Percentiles rank a stretch among this genome's conserved stretches.
These are phyloP conservation scores for Ophiostoma angusticollis DNA, from an alignment of 2,329 filamentous ascomycete genomes.

Conservation along the genomic window DNA sequence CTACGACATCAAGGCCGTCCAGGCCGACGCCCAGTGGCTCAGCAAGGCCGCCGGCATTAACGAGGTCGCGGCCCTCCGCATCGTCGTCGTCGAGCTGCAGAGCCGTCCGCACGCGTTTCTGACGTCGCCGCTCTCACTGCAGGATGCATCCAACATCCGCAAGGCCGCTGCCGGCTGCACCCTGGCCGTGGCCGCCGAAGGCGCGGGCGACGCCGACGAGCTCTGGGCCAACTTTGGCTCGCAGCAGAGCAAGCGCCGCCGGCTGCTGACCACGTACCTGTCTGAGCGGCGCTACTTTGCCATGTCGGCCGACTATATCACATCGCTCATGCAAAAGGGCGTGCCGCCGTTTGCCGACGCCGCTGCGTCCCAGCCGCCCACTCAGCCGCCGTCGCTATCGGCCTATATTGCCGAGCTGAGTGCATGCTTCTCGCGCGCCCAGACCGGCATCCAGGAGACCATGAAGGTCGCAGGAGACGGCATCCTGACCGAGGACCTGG, in stretches of 20 bases:
- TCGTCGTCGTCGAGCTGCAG: constrained; percentile 76
- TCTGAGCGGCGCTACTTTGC: constrained; percentile 57
- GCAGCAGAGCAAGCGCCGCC: constrained; percentile 46
- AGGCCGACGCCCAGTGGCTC: constrained; percentile 76
- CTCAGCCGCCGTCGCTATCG: constrained; percentile 32
- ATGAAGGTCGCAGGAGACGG: constrained; percentile 33
- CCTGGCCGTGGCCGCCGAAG: constrained; percentile 17
- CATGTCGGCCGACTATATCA: constrained; percentile 46
- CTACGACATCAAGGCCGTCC: constrained; percentile 67
- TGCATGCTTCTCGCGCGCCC: constrained; percentile 35
- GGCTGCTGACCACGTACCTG: constrained; percentile 60
- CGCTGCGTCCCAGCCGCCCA: not conserved
- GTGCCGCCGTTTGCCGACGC: constrained; percentile 11
- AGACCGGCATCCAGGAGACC: constrained; percentile 34
- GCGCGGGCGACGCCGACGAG: constrained; percentile 39
- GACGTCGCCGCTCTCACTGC: constrained; percentile 57
- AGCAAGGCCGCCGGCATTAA: constrained; percentile 67
- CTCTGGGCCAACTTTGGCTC: constrained; percentile 49
- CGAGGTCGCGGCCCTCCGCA: constrained; percentile 67
- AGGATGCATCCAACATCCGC: constrained; percentile 64
- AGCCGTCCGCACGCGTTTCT: constrained; percentile 62
- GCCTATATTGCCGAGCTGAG: constrained; percentile 35
- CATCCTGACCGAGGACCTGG: constrained; percentile 37
- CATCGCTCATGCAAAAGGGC: constrained; percentile 35
- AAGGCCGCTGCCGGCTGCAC: constrained; percentile 53